These are phyloP conservation scores for Aspergillus egyptiacus DNA, from an alignment of 495 filamentous ascomycete species.

Conservation along the genomic window DNA sequence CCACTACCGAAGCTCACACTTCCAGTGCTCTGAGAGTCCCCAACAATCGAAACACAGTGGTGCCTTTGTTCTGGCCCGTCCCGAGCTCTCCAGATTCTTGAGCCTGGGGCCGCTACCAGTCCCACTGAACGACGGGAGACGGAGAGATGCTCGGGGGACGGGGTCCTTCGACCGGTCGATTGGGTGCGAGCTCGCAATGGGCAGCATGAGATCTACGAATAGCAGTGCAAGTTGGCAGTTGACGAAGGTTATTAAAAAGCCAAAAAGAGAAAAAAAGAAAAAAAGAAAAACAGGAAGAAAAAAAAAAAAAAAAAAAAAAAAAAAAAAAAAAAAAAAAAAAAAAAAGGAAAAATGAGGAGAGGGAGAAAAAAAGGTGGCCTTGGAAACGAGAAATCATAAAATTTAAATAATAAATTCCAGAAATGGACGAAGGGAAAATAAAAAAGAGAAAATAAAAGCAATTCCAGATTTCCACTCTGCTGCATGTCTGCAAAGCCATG, in stretches of 20 bases:
- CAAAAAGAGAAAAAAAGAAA: too few relatives aligned
- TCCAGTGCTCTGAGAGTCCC: conserved; percentile 9
- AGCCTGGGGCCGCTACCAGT: conserved; percentile 13
- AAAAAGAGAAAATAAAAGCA: conserved; percentile 10
- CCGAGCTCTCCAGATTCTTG: conserved; percentile 8
- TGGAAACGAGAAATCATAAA: too few relatives aligned
- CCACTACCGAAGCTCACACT: neutral
- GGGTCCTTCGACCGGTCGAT: neutral
- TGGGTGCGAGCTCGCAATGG: neutral
- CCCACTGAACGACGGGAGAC: conserved; percentile 7
- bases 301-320: conserved; percentile 6
- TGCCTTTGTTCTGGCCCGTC: conserved; percentile 12
- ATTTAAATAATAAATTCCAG: conserved; percentile 2
- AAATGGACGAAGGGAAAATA: conserved; percentile 3
- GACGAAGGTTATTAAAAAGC: neutral
- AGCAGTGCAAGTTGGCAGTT: conserved; percentile 7
- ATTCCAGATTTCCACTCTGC: conserved; percentile 15
- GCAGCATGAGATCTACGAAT: conserved; percentile 18
- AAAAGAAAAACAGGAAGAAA: neutral
- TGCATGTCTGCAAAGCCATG: conserved; percentile 18
- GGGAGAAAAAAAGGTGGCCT: conserved; percentile 12
- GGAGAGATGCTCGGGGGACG: conserved; percentile 1
- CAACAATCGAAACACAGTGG: conserved; percentile 18
- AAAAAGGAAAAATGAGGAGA: neutral
- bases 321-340: conserved; percentile 4